A percentile compares a stretch with the other conserved stretches of the same genome.
phyloP scores from a whole-genome alignment of 345 rosid genomes.

The Gossypium sturtianum region DNA sequence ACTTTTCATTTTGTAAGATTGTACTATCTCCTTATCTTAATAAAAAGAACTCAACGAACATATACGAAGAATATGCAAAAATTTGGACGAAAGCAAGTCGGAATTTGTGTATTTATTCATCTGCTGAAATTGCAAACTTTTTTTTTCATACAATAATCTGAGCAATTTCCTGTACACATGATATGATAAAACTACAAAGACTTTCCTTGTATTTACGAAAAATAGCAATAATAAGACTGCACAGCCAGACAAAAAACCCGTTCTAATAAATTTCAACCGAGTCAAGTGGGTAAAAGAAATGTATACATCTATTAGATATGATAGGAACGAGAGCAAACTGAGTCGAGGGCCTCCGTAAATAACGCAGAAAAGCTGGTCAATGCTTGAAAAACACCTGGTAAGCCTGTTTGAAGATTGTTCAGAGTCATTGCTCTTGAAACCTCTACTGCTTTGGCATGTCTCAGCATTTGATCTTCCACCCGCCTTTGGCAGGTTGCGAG shows the following conservation, averaged over 20 bases:
- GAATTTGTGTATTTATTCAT: neutral
- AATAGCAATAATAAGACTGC: neutral
- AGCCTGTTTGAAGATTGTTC: slow-evolving; percentile 83
- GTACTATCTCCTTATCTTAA: no score
- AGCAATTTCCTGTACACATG: neutral
- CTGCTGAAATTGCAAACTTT: neutral
- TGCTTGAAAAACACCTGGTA: slow-evolving; percentile 94
- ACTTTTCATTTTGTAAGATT: no score
- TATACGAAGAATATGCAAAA: neutral
- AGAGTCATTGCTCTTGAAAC: slow-evolving; percentile 90
- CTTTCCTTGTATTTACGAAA: neutral
- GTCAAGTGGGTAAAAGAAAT: neutral
- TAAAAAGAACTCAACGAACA: no score
- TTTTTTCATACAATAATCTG: neutral
- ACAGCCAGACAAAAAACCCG: neutral
- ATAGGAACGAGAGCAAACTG: slow-evolving; percentile 75
- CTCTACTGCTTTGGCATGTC: slow-evolving; percentile 83
- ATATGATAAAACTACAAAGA: neutral
- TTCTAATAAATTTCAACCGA: neutral
- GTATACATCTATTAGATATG: slow-evolving; percentile 51
- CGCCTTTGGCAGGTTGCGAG: slow-evolving; percentile 79
- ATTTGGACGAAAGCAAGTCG: neutral
- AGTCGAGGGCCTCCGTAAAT: slow-evolving; percentile 57
- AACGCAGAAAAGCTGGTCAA: slow-evolving; percentile 77
- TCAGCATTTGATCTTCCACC: slow-evolving; percentile 87